These are phyloP conservation scores for Exserohilum turcica DNA, from an alignment of 2,329 filamentous ascomycete species.

Conservation along the genomic window DNA sequence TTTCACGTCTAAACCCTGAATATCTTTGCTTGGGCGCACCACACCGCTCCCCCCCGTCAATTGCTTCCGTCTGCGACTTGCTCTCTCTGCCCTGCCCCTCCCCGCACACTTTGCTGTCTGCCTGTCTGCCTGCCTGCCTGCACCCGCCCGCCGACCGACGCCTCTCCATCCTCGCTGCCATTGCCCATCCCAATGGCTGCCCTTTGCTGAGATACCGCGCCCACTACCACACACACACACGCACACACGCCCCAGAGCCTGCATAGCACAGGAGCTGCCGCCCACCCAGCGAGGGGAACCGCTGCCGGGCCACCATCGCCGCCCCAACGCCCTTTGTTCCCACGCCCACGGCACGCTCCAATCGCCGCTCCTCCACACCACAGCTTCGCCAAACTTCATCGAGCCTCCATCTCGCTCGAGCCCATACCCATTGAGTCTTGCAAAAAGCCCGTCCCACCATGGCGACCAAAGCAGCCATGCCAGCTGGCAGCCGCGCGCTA, in stretches of 20 bases:
- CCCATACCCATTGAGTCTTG: too few relatives aligned
- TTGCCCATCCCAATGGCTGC: slow-evolving; percentile 29
- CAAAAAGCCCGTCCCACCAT: too few relatives aligned
- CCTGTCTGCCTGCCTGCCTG: background rate
- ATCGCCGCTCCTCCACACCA: background rate
- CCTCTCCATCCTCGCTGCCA: slow-evolving; percentile 20
- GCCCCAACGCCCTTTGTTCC: background rate
- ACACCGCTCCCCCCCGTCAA: slow-evolving; percentile 39
- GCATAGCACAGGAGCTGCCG: slow-evolving; percentile 1
- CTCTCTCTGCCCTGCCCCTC: slow-evolving; percentile 11
- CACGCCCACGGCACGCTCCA: background rate
- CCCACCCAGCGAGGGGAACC: background rate
- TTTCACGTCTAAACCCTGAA: slow-evolving; percentile 33
- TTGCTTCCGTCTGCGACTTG: slow-evolving; percentile 21
- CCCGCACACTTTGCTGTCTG: slow-evolving; percentile 21
- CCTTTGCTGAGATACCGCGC: slow-evolving; percentile 22
- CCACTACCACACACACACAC: too few relatives aligned
- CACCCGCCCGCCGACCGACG: slow-evolving; percentile 17
- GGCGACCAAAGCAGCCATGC: slow-evolving; percentile 23
- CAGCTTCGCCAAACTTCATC: background rate
- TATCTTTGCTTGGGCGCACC: slow-evolving; percentile 25
- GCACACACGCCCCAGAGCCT: too few relatives aligned
- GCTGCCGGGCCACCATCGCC: background rate
- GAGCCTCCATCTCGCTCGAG: too few relatives aligned
- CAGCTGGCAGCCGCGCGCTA: slow-evolving; percentile 16